Evolutionary conservation across 2,329 filamentous ascomycete species (phyloP), one percentile per base, ranked within the genome.

Genomic region (Colletotrichum destructivum): DNA sequence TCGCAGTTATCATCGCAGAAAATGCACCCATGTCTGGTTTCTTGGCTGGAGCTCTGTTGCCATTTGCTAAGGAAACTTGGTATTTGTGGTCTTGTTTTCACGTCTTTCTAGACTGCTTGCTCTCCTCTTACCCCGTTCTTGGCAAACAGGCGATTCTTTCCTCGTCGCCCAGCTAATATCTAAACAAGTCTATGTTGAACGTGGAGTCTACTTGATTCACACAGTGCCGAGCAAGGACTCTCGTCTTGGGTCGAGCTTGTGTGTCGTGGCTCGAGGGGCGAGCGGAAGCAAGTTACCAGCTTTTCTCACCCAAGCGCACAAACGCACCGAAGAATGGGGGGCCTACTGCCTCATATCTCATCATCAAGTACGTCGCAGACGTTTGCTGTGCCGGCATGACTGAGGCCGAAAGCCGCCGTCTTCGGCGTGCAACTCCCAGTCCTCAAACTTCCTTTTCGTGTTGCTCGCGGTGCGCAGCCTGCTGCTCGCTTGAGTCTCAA

Each of bases 11-110:
- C 26, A 42, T 18, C 38, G 18, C 18, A 35, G 23, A 47, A 35
- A 56, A 57, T 44, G 44, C n/a, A 31, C 47, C 35, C 21, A 54
- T 15, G 55, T 54, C 31, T 35, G 31, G 31, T 9, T 35, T 35
- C 67, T 56, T 44, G 31, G 47, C 31, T 21, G 21, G 40, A 66
- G 11, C 31, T 49, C 44, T 66, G 52, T 54, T 31, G 40, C 47
- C 42, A 56, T 46, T 54, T 31, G 40, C 40, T 49, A 56, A 18
- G 8, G n/a, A 55, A 56, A n/a, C 16, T 35, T 11, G 4, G 18
- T 11, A 56, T 18, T 40, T 40, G 31, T 4, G 9, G 31, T 56
- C 52, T 56, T 21, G 31, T 15, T 35, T 21, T 7, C 11, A n/a
- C 18, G 11, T 1, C 21, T 15, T 35, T 35, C 31, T 35, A 35